Percentiles rank a stretch among this genome's conserved stretches.
Evolutionary conservation across 495 filamentous ascomycete genomes (phyloP).

Genomic region (Terfezia claveryi): DNA sequence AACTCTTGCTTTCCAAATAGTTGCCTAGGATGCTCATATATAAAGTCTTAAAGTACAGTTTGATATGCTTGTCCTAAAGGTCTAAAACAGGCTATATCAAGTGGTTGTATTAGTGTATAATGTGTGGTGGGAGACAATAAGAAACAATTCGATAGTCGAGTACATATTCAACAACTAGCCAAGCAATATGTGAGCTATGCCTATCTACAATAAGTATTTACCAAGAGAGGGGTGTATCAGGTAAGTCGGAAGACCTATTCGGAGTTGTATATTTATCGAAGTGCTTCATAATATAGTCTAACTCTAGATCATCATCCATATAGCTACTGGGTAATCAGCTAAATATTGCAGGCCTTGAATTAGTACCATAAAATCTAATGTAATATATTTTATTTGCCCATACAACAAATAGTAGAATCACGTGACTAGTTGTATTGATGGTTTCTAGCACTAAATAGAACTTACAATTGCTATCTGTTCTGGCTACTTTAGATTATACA

Average conservation of each 20-base stretch:
- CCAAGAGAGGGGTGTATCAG: neutral
- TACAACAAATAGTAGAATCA: neutral
- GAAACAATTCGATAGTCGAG: neutral
- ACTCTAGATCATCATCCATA: neutral
- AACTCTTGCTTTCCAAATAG: no score
- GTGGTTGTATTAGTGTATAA: conserved; percentile 3
- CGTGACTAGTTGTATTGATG: no score
- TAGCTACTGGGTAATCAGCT: neutral
- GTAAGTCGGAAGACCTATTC: neutral
- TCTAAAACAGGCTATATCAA: conserved; percentile 4
- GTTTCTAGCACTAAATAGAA: no score
- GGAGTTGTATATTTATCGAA: conserved; percentile 7
- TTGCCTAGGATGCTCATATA: neutral
- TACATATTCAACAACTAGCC: conserved; percentile 5
- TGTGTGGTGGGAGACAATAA: conserved; percentile 6
- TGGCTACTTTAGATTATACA: neutral
- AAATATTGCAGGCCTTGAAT: neutral
- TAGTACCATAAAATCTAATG: neutral
- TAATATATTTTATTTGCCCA: neutral
- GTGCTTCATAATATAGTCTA: conserved; percentile 12
- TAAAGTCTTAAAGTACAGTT: conserved; percentile 1
- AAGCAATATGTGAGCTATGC: conserved; percentile 5
- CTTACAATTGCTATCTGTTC: no score
- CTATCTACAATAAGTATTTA: conserved; percentile 3
- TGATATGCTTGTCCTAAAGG: conserved; percentile 1